Evolutionary conservation across 441 rosid species (phyloP), one percentile per base, ranked within the genome.

Genomic region (Kokia cookei): DNA sequence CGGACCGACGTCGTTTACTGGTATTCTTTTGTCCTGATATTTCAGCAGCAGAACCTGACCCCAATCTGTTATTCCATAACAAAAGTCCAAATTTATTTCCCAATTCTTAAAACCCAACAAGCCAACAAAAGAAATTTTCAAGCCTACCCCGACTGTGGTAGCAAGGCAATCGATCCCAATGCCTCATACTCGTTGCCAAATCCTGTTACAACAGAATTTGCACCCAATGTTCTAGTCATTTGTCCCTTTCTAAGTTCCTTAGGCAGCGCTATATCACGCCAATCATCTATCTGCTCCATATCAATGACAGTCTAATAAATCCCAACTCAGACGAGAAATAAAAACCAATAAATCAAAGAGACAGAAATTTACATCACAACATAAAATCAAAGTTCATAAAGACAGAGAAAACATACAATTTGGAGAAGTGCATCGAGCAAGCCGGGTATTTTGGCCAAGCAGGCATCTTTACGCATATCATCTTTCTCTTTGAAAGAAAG

Each of bases 401-500:
- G 48, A 32, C 55, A 7, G 0, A 66, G 55, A 60, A 62, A 67
- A 79, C 91, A 27, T 85, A 95, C 97, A 74, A 95, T 89, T 79
- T 89, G 89, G 74, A 95, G 96, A 80, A 95, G 86, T 22, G 93
- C 98, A 81, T 95, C 99, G 26, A 95, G 98, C 85, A 95, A 82
- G 83, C 94, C 95, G 26, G 96, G 89, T 66, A 95, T 90, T 81
- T 95, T 91, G 2, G 95, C 91, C 10, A 90, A 90, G 76, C 91
- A 89, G 1, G 94, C 73, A 69, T 95, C 97, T 84, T 84, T 89
- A 72, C 97, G 93, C 82, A 90, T 72, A 75, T 91, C 99, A 5
- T 93, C 97, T 72, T 85, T 95, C 65, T 93, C 99, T 76, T 91
- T 93, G 89, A 95, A 95, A 19, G 98, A 95, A 3, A 95, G 94